Evolutionary conservation across 108 stramenopile genomes (phyloP).

Genomic region (Pseudonitzschia multistriata): DNA sequence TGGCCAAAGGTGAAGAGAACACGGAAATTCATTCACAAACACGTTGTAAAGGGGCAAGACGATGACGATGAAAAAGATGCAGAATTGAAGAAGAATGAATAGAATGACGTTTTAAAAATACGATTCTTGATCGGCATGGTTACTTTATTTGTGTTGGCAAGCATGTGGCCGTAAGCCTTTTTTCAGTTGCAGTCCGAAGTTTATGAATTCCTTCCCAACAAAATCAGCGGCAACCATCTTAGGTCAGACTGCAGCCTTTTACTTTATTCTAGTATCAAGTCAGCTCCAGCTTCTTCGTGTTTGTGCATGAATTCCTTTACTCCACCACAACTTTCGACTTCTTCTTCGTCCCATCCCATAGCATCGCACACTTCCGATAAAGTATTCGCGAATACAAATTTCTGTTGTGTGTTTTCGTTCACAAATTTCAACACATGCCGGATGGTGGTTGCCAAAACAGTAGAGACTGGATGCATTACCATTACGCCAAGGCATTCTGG

Average conservation of each 20-base stretch:
- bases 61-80: constrained; percentile 6
- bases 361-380: constrained; percentile 67
- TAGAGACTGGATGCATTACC: constrained; percentile 83
- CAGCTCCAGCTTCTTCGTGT: constrained; percentile 61
- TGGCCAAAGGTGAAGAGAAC: constrained; percentile 57
- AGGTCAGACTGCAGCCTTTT: not conserved
- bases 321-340: constrained; percentile 71
- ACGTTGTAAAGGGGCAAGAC: constrained; percentile 29
- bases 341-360: constrained; percentile 71
- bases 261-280: constrained; percentile 59
- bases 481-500: constrained; percentile 74
- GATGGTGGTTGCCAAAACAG: constrained; percentile 48
- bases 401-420: constrained; percentile 78
- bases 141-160: not conserved
- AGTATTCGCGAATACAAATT: constrained; percentile 79
- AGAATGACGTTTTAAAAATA: not conserved
- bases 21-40: constrained; percentile 43
- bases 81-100: constrained; percentile 22
- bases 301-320: constrained; percentile 74
- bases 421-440: constrained; percentile 70
- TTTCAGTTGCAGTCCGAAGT: not conserved
- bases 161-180: not conserved
- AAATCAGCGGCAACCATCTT: not conserved
- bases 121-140: not conserved
- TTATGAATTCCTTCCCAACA: not conserved